Base-by-base conservation (phyloP, 768 basidiomycete genomes). In the Pholiota molesta region DNA sequence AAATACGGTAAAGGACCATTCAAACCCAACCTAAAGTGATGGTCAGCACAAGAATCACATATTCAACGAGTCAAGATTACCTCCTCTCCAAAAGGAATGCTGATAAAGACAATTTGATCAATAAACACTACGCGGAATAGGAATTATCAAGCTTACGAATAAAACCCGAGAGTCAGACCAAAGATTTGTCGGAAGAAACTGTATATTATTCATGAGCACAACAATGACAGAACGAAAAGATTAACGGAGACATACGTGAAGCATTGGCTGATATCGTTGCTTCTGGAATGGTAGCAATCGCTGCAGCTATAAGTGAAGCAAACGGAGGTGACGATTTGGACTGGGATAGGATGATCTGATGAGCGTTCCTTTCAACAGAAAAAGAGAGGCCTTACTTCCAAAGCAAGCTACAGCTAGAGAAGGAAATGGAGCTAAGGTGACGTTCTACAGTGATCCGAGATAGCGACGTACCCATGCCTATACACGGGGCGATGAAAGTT, bases 241-340 rank as follows among this genome's bases (percentile, higher is more conserved):
- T 39, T 2, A 7, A n/a, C n/a, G n/a, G 47, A 29, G 11, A 68
- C 72, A 5, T 51, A 77, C 77, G 75, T 77, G 65, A 78, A 78
- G 56, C 76, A 77, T 55, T 74, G 75, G 58, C 76, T 77, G 28
- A 74, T 75, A 52, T 78, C 77, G 57, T 77, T 77, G 60, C 76
- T 77, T 26, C 74, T 68, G 2, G 70, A 68, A 17, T 72, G 69
- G 62, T 77, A 77, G 62, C 77, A 78, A 62, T 78, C 77, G 52
- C 75, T 75, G 59, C 75, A 77, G 59, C 76, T 77, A 58, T 78
- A 77, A 1, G 77, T 77, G 64, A 77, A 78, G 53, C 73, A 75
- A 3, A 77, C 74, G 0, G 76, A 77, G 10, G 72, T 71, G 23
- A 77, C 66, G 19, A 77, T 76, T 68, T 77, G 76, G 26, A 75